These are phyloP conservation scores for Cyberlindnera misumaiensis DNA, from an alignment of 805 yeast genomes.

Conservation along the genomic window DNA sequence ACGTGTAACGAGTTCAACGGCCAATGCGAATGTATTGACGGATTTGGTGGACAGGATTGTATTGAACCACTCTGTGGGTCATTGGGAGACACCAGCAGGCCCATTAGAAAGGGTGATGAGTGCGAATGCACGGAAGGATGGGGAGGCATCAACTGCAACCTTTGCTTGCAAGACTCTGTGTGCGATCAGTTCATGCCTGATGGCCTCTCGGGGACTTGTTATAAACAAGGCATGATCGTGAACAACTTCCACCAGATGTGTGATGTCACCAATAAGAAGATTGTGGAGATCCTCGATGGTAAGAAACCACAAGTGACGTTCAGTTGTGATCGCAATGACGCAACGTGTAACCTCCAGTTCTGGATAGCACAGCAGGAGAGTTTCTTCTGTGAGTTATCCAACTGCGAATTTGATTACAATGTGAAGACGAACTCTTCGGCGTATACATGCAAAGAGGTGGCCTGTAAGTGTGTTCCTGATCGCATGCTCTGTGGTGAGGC, in stretches of 20 bases:
- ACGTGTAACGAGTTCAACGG: conserved; percentile 86
- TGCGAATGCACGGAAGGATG: conserved; percentile 85
- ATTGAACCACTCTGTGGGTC: conserved; percentile 84
- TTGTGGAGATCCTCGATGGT: conserved; percentile 72
- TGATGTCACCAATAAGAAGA: conserved; percentile 86
- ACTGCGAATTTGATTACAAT: conserved; percentile 69
- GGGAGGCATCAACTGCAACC: conserved; percentile 90
- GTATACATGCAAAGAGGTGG: conserved; percentile 68
- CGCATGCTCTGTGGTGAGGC: conserved; percentile 90
- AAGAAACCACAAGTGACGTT: conserved; percentile 88
- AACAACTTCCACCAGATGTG: conserved; percentile 84
- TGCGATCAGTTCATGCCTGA: conserved; percentile 89
- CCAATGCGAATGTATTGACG: conserved; percentile 84
- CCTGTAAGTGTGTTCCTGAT: conserved; percentile 89
- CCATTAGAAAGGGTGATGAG: conserved; percentile 40
- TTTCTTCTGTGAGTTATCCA: conserved; percentile 76
- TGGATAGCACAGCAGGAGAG: conserved; percentile 92
- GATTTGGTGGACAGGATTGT: conserved; percentile 93
- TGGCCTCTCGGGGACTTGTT: conserved; percentile 81
- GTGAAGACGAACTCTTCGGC: conserved; percentile 57
- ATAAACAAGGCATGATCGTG: conserved; percentile 76
- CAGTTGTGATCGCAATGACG: conserved; percentile 65
- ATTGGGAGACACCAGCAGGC: conserved; percentile 53
- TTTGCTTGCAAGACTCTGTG: conserved; percentile 65
- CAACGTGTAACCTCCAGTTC: conserved; percentile 80